Evolutionary conservation across 306 rosid species (phyloP).

Genomic region (Canavalia gladiata): DNA sequence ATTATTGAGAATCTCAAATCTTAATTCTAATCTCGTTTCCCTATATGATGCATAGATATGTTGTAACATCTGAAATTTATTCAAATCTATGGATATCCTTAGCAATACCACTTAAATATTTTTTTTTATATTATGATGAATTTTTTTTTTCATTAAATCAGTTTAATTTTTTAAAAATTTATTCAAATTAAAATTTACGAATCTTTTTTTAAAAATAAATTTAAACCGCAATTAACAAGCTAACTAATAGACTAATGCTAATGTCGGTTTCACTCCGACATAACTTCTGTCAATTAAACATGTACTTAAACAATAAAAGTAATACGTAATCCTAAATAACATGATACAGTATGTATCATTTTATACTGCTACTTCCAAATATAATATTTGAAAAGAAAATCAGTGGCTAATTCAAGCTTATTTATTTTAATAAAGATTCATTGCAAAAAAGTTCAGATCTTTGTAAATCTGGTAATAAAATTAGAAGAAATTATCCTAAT

Average conservation of each 20-base stretch:
- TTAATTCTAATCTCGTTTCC: not conserved
- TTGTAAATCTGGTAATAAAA: constrained; percentile 13
- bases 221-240: constrained; percentile 9
- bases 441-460: constrained; percentile 24
- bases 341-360: not conserved
- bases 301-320: not conserved
- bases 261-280: constrained; percentile 45
- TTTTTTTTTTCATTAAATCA: not conserved
- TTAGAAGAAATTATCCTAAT: constrained; percentile 29
- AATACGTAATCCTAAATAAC: not conserved
- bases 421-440: constrained; percentile 1
- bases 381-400: constrained; percentile 1
- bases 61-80: not conserved
- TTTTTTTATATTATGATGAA: not conserved
- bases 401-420: not conserved
- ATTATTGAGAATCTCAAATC: constrained; percentile 2
- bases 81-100: not conserved
- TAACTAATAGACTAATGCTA: constrained; percentile 14
- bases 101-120: not conserved
- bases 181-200: not conserved
- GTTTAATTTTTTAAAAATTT: not conserved
- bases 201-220: not conserved
- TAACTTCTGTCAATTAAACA: constrained; percentile 32
- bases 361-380: constrained; percentile 12
- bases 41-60: not conserved